Conservation (phyloP, 345 rosid species). For the Salix exigua region DNA sequence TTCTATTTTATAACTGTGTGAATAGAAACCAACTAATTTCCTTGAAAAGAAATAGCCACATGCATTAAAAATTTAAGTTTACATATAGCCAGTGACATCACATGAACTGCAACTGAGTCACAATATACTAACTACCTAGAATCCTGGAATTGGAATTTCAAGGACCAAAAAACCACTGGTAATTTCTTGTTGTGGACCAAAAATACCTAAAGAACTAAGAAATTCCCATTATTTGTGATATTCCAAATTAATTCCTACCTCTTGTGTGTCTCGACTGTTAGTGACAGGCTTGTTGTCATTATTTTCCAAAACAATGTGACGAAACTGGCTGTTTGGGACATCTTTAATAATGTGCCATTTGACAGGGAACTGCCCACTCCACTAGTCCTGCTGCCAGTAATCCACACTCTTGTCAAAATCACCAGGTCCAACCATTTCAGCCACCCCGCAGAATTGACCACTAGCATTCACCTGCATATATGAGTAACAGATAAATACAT, state of each 20-base stretch:
- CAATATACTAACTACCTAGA: too few relatives aligned
- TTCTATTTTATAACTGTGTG: too few relatives aligned
- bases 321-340: conserved; percentile 79
- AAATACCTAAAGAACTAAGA: not conserved
- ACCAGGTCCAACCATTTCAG: conserved; percentile 88
- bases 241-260: conserved; percentile 38
- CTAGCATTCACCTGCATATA: conserved; percentile 81
- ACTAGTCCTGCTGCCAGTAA: conserved; percentile 95
- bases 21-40: too few relatives aligned
- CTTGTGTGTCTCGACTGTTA: conserved; percentile 87
- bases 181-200: not conserved
- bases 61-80: too few relatives aligned
- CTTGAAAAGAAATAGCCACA: not conserved
- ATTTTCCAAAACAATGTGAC: conserved; percentile 71
- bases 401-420: conserved; percentile 79
- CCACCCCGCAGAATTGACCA: conserved; percentile 85
- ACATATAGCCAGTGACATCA: too few relatives aligned
- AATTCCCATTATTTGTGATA: conserved; percentile 5
- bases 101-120: too few relatives aligned
- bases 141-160: too few relatives aligned
- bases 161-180: not conserved
- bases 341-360: conserved; percentile 91
- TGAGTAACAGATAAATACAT: conserved; percentile 4
- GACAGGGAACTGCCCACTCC: conserved; percentile 86
- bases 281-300: conserved; percentile 94